Conservation (phyloP, 495 filamentous ascomycete genomes). For the Tetracladium marchalianum region DNA sequence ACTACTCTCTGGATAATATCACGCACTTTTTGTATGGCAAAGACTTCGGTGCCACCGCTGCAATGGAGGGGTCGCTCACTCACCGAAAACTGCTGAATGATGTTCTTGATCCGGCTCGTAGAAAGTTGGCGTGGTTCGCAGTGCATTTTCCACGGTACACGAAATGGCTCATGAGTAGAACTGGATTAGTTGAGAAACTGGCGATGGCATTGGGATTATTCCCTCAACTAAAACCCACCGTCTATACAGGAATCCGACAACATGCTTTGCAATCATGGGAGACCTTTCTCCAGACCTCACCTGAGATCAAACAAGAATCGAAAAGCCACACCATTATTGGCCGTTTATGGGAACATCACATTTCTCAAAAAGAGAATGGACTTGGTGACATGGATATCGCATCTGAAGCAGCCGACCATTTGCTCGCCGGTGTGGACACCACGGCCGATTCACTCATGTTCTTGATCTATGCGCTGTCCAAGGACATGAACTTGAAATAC, state of each 20-base stretch:
- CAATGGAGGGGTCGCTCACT: constrained; percentile 10
- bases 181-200: constrained; percentile 17
- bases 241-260: constrained; percentile 26
- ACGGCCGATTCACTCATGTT: constrained; percentile 68
- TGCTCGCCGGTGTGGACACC: constrained; percentile 71
- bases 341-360: constrained; percentile 11
- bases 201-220: constrained; percentile 13
- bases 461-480: constrained; percentile 57
- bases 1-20: constrained; percentile 31
- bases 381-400: constrained; percentile 36
- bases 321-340: constrained; percentile 8
- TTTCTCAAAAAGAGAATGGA: constrained; percentile 4
- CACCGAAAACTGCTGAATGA: constrained; percentile 25
- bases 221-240: constrained; percentile 25
- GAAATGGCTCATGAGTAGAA: constrained; percentile 24
- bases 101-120: constrained; percentile 22
- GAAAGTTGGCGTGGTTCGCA: constrained; percentile 27
- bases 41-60: constrained; percentile 15
- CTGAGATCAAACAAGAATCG: constrained; percentile 1
- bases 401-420: constrained; percentile 42
- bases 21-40: constrained; percentile 27
- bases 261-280: constrained; percentile 22
- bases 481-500: constrained; percentile 31
- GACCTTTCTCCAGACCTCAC: not conserved
- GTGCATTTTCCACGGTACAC: constrained; percentile 26